Conservation (phyloP, 1,139 yeast species). For the Yamadazyma triangularis region DNA sequence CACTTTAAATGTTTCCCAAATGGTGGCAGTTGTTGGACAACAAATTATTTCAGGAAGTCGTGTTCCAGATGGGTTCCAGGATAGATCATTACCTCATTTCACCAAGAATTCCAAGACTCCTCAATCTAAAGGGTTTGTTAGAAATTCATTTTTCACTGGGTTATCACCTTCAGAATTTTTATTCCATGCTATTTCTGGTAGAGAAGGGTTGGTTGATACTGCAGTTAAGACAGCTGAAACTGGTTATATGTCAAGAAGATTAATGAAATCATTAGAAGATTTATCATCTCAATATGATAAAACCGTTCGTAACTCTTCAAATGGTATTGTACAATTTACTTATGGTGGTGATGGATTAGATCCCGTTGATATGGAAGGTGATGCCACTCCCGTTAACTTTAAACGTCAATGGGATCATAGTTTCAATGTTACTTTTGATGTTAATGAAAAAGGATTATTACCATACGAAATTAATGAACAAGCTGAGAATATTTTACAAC, state of each 20-base stretch:
- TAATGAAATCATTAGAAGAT: conserved; percentile 98
- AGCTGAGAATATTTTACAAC: conserved; percentile 53
- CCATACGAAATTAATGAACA: conserved; percentile 67
- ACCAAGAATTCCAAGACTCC: conserved; percentile 95
- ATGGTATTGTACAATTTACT: conserved; percentile 95
- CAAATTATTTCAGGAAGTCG: conserved; percentile 98
- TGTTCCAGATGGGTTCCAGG: conserved; percentile 99
- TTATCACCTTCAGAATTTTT: conserved; percentile 94
- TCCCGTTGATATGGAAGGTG: conserved; percentile 99
- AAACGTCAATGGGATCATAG: conserved; percentile 95
- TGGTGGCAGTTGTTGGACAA: conserved; percentile 99
- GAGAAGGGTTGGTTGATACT: conserved; percentile 99
- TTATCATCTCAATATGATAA: conserved; percentile 89
- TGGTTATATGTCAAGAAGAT: conserved; percentile 97
- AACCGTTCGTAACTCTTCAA: conserved; percentile 91
- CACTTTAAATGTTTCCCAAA: conserved; percentile 94
- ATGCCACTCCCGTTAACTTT: conserved; percentile 93
- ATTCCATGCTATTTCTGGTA: conserved; percentile 98
- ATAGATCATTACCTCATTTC: conserved; percentile 96
- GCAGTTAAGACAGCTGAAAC: conserved; percentile 99
- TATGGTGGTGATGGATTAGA: conserved; percentile 99
- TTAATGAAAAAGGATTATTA: conserved; percentile 50
- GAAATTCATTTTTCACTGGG: conserved; percentile 93
- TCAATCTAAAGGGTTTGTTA: conserved; percentile 94
- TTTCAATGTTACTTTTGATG: conserved; percentile 61